Conservation (phyloP, 495 filamentous ascomycete species). For the Parathielavia appendiculata region DNA sequence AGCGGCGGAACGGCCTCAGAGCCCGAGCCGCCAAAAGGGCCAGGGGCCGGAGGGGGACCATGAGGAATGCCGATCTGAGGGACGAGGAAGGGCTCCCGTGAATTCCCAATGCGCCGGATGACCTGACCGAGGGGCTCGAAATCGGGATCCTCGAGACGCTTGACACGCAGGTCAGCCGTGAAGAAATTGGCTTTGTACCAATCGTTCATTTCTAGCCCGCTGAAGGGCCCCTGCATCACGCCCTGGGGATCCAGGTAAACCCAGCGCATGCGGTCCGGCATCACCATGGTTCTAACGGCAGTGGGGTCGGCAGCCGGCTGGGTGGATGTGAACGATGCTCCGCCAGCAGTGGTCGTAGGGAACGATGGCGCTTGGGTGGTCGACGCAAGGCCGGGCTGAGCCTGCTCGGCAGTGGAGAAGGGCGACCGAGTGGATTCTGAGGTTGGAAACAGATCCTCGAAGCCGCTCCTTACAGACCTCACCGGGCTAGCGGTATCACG, state of each 20-base stretch:
- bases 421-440: slow-evolving; percentile 34
- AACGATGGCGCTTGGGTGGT: slow-evolving; percentile 34
- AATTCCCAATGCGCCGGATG: slow-evolving; percentile 94
- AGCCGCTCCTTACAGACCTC: slow-evolving; percentile 50
- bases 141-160: slow-evolving; percentile 84
- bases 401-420: slow-evolving; percentile 34
- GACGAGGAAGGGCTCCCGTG: slow-evolving; percentile 92
- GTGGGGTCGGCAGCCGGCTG: slow-evolving; percentile 51
- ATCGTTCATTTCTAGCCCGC: slow-evolving; percentile 96
- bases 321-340: slow-evolving; percentile 34
- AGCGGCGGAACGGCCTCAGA: slow-evolving; percentile 88
- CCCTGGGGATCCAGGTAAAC: slow-evolving; percentile 95
- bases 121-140: slow-evolving; percentile 96
- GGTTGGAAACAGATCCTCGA: slow-evolving; percentile 50
- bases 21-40: slow-evolving; percentile 44
- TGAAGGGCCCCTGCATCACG: slow-evolving; percentile 87
- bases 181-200: slow-evolving; percentile 99
- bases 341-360: slow-evolving; percentile 29
- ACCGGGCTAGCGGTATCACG: slow-evolving; percentile 61
- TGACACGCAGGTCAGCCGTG: slow-evolving; percentile 86
- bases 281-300: slow-evolving; percentile 87
- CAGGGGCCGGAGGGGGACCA: slow-evolving; percentile 54
- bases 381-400: slow-evolving; percentile 28
- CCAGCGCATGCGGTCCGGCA: slow-evolving; percentile 98
- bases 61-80: slow-evolving; percentile 93